Evolutionary conservation across 2,329 filamentous ascomycete genomes (phyloP).

Genomic region (Scedosporium boydii): DNA sequence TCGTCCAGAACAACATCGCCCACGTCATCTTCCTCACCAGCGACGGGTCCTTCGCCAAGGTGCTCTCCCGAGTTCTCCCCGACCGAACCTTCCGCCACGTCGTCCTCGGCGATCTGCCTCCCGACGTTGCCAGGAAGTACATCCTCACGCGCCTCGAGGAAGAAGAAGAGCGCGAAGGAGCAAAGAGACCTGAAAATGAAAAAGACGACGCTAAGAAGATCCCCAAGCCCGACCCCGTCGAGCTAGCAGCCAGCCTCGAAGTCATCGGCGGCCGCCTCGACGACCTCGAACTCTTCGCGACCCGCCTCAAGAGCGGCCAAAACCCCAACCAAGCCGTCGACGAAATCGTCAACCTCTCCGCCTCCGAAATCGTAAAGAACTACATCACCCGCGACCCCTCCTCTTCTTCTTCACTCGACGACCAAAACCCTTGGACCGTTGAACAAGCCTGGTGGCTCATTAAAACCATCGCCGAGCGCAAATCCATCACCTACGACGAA

Average conservation of each 20-base stretch:
- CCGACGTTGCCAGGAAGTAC: constrained; percentile 78
- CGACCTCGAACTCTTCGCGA: constrained; percentile 88
- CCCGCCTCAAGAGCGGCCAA: constrained; percentile 80
- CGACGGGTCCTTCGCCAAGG: constrained; percentile 81
- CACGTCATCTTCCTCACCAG: constrained; percentile 93
- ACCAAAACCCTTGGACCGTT: constrained; percentile 57
- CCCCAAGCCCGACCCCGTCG: constrained; percentile 40
- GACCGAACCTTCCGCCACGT: constrained; percentile 86
- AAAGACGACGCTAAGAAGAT: constrained; percentile 7
- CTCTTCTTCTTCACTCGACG: constrained; percentile 8
- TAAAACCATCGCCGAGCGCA: constrained; percentile 61
- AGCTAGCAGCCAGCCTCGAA: constrained; percentile 74
- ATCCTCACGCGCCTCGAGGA: constrained; percentile 70
- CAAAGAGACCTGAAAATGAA: neutral
- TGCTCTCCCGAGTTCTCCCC: constrained; percentile 75
- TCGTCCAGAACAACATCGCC: constrained; percentile 80
- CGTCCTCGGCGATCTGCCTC: constrained; percentile 75
- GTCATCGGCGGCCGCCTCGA: constrained; percentile 85
- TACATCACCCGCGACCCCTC: constrained; percentile 49
- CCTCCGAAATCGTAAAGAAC: constrained; percentile 87
- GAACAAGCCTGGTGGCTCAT: constrained; percentile 90
- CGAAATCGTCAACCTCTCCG: constrained; percentile 82
- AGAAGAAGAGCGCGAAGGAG: constrained; percentile 23
- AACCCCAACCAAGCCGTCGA: constrained; percentile 69
- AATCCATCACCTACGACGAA: constrained; percentile 73